Conservation (phyloP, 495 filamentous ascomycete genomes). For the Extremus antarcticus region DNA sequence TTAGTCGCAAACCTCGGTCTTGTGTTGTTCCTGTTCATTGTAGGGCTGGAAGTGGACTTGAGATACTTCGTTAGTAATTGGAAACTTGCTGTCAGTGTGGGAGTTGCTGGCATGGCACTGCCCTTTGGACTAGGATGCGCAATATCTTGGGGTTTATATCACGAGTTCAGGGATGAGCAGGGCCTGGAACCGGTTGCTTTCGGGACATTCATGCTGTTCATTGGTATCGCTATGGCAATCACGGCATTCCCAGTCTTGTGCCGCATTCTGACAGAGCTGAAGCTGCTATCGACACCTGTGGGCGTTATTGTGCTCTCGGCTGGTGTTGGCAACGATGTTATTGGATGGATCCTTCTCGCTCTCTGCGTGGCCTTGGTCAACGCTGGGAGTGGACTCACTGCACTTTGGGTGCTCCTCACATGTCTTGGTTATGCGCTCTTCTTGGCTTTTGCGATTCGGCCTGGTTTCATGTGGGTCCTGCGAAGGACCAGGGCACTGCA, state of each 20-base stretch:
- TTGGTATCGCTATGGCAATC: slow-evolving; percentile 90
- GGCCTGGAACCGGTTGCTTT: slow-evolving; percentile 57
- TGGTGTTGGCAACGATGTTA: slow-evolving; percentile 90
- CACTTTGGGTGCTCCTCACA: slow-evolving; percentile 75
- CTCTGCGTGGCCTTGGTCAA: slow-evolving; percentile 93
- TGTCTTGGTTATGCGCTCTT: slow-evolving; percentile 68
- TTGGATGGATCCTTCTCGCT: slow-evolving; percentile 88
- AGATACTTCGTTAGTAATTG: slow-evolving; percentile 78
- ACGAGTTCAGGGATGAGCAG: slow-evolving; percentile 59
- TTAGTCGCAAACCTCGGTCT: slow-evolving; percentile 85
- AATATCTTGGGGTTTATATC: slow-evolving; percentile 77
- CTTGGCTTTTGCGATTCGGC: slow-evolving; percentile 63
- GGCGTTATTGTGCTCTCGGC: slow-evolving; percentile 87
- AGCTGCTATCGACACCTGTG: slow-evolving; percentile 72
- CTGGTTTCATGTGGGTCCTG: slow-evolving; percentile 66
- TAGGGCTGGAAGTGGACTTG: slow-evolving; percentile 86
- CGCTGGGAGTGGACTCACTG: slow-evolving; percentile 69
- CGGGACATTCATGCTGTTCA: slow-evolving; percentile 79
- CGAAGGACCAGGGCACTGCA: slow-evolving; percentile 65
- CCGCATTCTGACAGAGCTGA: slow-evolving; percentile 86
- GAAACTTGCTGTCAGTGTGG: slow-evolving; percentile 72
- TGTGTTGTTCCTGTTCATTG: slow-evolving; percentile 82
- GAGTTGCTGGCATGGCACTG: slow-evolving; percentile 72
- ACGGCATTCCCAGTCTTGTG: slow-evolving; percentile 92
- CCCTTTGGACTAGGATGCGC: slow-evolving; percentile 63